Percentiles rank a stretch among this genome's conserved stretches.
Conservation (phyloP, 176 grass and related monocot species). For the Raddia distichophylla region DNA sequence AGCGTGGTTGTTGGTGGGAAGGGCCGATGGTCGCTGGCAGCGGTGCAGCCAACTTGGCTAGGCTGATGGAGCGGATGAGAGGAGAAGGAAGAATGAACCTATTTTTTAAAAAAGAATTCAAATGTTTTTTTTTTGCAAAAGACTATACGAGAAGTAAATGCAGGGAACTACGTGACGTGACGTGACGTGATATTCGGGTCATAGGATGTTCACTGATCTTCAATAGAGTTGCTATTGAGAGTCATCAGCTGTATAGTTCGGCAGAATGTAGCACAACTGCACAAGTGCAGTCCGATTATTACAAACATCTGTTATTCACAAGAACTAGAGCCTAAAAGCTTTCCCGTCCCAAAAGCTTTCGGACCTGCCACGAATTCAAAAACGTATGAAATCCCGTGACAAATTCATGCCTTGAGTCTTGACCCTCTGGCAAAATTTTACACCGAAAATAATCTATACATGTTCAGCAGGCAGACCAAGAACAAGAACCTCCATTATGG, state of each 20-base stretch:
- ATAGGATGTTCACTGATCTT: background rate
- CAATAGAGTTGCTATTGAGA: background rate
- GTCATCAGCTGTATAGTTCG: constrained; percentile 2
- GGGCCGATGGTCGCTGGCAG: too few species aligned
- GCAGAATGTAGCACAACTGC: background rate
- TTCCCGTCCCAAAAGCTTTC: constrained; percentile 14
- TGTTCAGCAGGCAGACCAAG: background rate
- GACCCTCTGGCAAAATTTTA: background rate
- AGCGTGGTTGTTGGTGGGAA: too few species aligned
- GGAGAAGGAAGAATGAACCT: too few species aligned
- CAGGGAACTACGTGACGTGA: too few species aligned
- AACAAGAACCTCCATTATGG: constrained; percentile 24
- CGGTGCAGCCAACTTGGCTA: too few species aligned
- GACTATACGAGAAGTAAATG: too few species aligned
- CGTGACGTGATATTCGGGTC: too few species aligned
- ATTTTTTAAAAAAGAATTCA: too few species aligned
- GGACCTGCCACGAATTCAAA: constrained; percentile 19
- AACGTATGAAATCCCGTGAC: background rate
- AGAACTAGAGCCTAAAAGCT: constrained; percentile 5
- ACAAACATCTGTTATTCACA: constrained; percentile 36
- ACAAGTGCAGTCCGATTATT: constrained; percentile 23
- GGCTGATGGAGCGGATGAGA: too few species aligned
- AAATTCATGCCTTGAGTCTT: constrained; percentile 19
- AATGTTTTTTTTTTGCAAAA: too few species aligned
- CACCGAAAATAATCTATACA: background rate